Base-by-base conservation (phyloP, 371 early-diverging fungal species). In the Rozella allomycis region DNA sequence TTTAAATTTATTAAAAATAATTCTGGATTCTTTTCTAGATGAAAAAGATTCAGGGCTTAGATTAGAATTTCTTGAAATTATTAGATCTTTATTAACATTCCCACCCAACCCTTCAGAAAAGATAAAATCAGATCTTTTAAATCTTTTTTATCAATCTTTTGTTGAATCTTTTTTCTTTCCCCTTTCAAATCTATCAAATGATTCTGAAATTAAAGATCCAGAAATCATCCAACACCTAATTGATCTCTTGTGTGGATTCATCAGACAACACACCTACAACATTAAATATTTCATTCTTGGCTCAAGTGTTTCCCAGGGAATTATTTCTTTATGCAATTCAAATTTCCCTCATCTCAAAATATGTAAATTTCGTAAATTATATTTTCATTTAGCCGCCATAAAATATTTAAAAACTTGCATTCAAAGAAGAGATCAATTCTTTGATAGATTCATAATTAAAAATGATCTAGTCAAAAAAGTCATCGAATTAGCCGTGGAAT, bases 241-340 rank as follows among this genome's bases (percentile, higher is more conserved):
- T 27, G 80, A 78, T 14, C 46, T 80, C 12, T 42, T 84, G 11
- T 60, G 67, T 26, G 74, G 70, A 48, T 49, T 58, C 33, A 54
- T 80, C 19, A 52, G 61, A 26, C 52, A 60, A 6, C 87, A 88
- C 47, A 54, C 59, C 0, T 67, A 67, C 40, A 60, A 74, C n/a
- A 74, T 71, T 54, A 78, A 78, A 46, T 70, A 66, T 40, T 63
- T 72, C 27, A 42, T 83, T 14, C 48, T 72, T 10, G 58, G 65
- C n/a, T 56, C 64, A 4, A 58, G 63, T 32, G 48, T 74, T 17
- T 52, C 65, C 13, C 33, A 47, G 17, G 70, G 74, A 38, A 43
- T 78, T 3, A 43, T 52, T 1, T 46, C 74, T 28, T 46, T 88
- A 2, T 58, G 79, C 16, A 57, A 60, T 41, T 70, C 73, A 18